phyloP scores from a whole-genome alignment of 805 yeast species.

The Zygotorulaspora chibaensis region DNA sequence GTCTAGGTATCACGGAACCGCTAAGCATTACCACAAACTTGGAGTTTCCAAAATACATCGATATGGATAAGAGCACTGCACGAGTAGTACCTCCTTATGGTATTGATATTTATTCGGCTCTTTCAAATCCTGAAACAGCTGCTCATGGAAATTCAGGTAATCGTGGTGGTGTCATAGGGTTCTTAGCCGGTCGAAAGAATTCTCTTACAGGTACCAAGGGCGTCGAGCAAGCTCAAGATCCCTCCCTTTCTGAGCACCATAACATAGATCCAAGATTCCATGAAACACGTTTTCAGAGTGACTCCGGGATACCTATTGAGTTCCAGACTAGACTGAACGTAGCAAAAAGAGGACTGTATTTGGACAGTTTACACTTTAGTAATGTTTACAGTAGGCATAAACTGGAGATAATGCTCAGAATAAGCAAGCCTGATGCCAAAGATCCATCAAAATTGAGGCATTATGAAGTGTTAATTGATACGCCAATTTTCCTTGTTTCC shows the following conservation, averaged over 20 bases:
- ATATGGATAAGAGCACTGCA: slow-evolving; percentile 22
- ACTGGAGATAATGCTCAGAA: slow-evolving; percentile 64
- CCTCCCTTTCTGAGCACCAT: not conserved
- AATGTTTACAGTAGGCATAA: slow-evolving; percentile 63
- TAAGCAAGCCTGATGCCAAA: slow-evolving; percentile 54
- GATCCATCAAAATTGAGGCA: slow-evolving; percentile 53
- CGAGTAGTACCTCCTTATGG: slow-evolving; percentile 34
- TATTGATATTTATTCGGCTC: slow-evolving; percentile 24
- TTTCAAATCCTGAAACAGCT: slow-evolving; percentile 17
- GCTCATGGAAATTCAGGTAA: slow-evolving; percentile 6
- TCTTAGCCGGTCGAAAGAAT: slow-evolving; percentile 19
- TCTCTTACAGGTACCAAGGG: slow-evolving; percentile 7
- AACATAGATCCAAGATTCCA: slow-evolving; percentile 15
- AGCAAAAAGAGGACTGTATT: slow-evolving; percentile 42
- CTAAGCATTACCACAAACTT: slow-evolving; percentile 26
- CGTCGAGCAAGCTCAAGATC: slow-evolving; percentile 2
- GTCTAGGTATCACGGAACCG: slow-evolving; percentile 23
- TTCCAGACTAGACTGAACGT: slow-evolving; percentile 23
- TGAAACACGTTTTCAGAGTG: slow-evolving; percentile 17
- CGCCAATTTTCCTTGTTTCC: slow-evolving; percentile 59
- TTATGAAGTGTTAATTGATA: slow-evolving; percentile 75
- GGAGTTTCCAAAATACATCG: slow-evolving; percentile 29
- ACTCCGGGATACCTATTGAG: slow-evolving; percentile 21
- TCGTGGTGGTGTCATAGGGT: slow-evolving; percentile 20
- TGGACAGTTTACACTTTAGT: slow-evolving; percentile 58